phyloP scores from a whole-genome alignment of 2,329 filamentous ascomycete species.

The Aureobasidium sp. region DNA sequence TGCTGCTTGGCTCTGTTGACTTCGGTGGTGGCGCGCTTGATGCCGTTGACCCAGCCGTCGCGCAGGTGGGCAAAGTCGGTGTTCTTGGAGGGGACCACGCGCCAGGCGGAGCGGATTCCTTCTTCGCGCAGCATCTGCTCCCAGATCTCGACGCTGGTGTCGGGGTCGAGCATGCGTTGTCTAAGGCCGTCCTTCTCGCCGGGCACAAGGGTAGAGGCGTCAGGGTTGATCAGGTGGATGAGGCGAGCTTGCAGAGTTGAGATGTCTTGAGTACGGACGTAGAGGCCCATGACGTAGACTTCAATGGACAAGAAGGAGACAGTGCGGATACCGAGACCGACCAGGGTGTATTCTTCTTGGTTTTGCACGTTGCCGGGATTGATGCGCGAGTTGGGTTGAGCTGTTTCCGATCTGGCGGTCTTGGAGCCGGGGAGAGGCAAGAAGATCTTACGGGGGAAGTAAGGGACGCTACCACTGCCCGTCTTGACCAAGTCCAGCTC shows the following conservation, averaged over 20 bases:
- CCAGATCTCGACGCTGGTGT: constrained; percentile 65
- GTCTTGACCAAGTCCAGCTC: constrained; percentile 70
- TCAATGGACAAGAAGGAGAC: constrained; percentile 76
- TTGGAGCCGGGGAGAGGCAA: constrained; percentile 41
- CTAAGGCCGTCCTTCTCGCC: constrained; percentile 70
- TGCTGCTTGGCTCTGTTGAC: constrained; percentile 1
- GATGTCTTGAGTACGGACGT: constrained; percentile 77
- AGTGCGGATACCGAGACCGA: constrained; percentile 78
- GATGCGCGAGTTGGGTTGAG: constrained; percentile 24
- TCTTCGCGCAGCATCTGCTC: constrained; percentile 56
- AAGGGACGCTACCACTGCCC: constrained; percentile 68
- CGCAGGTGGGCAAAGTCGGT: constrained; percentile 90
- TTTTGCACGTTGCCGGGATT: constrained; percentile 27
- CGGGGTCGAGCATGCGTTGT: constrained; percentile 58
- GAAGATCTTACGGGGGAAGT: constrained; percentile 64
- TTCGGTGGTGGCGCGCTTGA: constrained; percentile 59
- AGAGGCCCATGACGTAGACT: constrained; percentile 90
- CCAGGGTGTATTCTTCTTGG: constrained; percentile 68
- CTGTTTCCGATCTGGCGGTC: constrained; percentile 13
- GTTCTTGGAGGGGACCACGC: constrained; percentile 82
- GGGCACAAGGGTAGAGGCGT: constrained; percentile 74
- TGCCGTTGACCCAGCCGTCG: constrained; percentile 81
- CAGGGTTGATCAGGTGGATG: constrained; percentile 63
- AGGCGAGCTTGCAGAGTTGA: constrained; percentile 69
- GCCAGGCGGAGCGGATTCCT: constrained; percentile 65